Evolutionary conservation across 2,329 filamentous ascomycete species (phyloP), one percentile per base, ranked within the genome.

Genomic region (Teratosphaeria nubilosa): DNA sequence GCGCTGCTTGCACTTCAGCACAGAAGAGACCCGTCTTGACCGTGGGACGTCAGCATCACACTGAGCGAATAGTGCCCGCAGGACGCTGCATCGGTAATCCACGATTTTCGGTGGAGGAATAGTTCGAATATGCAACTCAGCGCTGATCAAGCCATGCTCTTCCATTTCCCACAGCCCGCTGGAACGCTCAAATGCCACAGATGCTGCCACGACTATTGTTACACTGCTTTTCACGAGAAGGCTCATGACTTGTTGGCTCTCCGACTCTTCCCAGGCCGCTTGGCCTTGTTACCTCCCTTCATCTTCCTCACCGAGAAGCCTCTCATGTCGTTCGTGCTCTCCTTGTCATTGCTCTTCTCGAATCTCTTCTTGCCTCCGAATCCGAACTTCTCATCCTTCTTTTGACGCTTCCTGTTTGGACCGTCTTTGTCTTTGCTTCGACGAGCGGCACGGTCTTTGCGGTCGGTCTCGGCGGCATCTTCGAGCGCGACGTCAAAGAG

Each of bases 311-410:
- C 81, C 57, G 86, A 91, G 77, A 95, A 97, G 1, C 83, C 84
- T 62, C 84, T 84, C 65, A 95, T 76, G 73, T 99, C 94, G 61
- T 84, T 86, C 53, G 86, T 91, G 64, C 89, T 95, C 62, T 82
- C 72, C 54, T 91, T 91, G 74, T 96, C 91, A 65, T 90, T 90
- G 61, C 91, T 96, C 83, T 99, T 99, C 58, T 81, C 76, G 72
- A 91, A 86, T 57, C 87, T 82, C 82, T 99, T 99, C 84, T 96
- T 96, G 67, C 94, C 94, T 60, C 94, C 94, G 70, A 92, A 96
- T 25, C 94, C 94, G 73, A 86, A 97, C 78, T 96, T 96, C 64
- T 88, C 82, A 72, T 99, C 86, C 79, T 95, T 96, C 85, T 95
- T 96, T 72, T 88, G 83, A 60, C 94, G 86, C 80, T 97, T 97